Conservation (phyloP, 2,329 filamentous ascomycete genomes). For the Sclerotinia subarctica region DNA sequence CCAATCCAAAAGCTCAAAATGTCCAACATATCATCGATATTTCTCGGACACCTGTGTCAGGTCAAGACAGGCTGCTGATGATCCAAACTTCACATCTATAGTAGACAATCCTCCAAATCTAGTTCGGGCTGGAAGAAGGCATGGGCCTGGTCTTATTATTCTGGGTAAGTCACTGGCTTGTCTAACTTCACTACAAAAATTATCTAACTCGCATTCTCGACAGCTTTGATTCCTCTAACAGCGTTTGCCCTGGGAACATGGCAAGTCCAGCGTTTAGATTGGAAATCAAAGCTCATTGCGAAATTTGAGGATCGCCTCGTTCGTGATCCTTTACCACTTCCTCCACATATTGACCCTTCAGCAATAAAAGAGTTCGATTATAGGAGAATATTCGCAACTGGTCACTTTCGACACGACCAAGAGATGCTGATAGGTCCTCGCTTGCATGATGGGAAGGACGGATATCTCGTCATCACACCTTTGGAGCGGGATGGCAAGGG, state of each 20-base stretch:
- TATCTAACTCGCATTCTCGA: slow-evolving; percentile 12
- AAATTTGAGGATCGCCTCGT: slow-evolving; percentile 89
- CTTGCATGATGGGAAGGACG: slow-evolving; percentile 83
- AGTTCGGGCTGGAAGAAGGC: slow-evolving; percentile 68
- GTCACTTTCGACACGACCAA: slow-evolving; percentile 76
- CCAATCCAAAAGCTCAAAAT: slow-evolving; percentile 17
- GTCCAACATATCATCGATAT: slow-evolving; percentile 33
- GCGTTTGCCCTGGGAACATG: slow-evolving; percentile 88
- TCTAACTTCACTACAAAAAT: not conserved
- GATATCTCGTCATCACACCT: slow-evolving; percentile 88
- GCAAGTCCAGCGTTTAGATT: slow-evolving; percentile 89
- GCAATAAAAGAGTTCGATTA: slow-evolving; percentile 90
- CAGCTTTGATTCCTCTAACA: slow-evolving; percentile 75
- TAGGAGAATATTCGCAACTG: slow-evolving; percentile 73
- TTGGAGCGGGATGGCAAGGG: slow-evolving; percentile 65
- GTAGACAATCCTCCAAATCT: slow-evolving; percentile 82
- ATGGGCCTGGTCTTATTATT: slow-evolving; percentile 77
- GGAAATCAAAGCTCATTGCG: slow-evolving; percentile 91
- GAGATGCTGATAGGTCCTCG: slow-evolving; percentile 96
- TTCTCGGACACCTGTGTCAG: slow-evolving; percentile 29
- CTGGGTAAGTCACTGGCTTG: slow-evolving; percentile 51
- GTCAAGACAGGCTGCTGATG: slow-evolving; percentile 52
- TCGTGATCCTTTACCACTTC: slow-evolving; percentile 79
- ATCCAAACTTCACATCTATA: slow-evolving; percentile 78
- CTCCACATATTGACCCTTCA: slow-evolving; percentile 75